phyloP scores from a whole-genome alignment of 306 rosid genomes.

The Begonia loranthoides region DNA sequence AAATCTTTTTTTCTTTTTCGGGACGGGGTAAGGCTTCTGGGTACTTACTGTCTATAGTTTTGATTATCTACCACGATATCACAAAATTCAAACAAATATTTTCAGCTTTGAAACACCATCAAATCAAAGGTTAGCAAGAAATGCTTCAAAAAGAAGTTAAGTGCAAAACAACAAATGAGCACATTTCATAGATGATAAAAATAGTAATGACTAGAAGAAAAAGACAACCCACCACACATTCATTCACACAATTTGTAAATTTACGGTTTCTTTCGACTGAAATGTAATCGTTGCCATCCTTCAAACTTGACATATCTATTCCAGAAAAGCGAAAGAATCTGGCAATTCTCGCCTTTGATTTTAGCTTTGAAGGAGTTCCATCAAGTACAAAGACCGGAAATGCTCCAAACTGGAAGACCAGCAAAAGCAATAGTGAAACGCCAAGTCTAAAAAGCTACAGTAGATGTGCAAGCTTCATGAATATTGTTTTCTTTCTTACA shows the following conservation, averaged over 20 bases:
- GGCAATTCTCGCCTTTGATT: constrained; percentile 57
- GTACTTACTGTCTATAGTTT: no score
- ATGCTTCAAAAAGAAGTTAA: no score
- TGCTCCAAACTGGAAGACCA: constrained; percentile 69
- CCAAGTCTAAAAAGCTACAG: not conserved
- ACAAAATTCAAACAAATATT: no score
- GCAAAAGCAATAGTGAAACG: constrained; percentile 5
- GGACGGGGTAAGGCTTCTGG: no score
- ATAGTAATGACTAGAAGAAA: constrained; percentile 10
- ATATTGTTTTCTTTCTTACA: no score
- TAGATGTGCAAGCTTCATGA: not conserved
- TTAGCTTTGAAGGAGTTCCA: constrained; percentile 69
- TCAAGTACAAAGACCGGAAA: constrained; percentile 72
- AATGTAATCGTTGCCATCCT: constrained; percentile 38
- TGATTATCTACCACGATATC: no score
- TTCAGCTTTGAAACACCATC: constrained; percentile 10
- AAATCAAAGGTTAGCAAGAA: constrained; percentile 2
- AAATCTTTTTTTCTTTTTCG: no score
- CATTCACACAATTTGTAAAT: constrained; percentile 53
- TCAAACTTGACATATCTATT: constrained; percentile 40
- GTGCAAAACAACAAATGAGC: not conserved
- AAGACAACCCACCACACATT: constrained; percentile 57
- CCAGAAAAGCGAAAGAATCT: constrained; percentile 59
- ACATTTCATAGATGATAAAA: constrained; percentile 2
- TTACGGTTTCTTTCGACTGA: constrained; percentile 49